A percentile compares a stretch with the other conserved stretches of the same genome.
Conservation (phyloP, 805 yeast genomes). For the Saccharomyces eubayanus region DNA sequence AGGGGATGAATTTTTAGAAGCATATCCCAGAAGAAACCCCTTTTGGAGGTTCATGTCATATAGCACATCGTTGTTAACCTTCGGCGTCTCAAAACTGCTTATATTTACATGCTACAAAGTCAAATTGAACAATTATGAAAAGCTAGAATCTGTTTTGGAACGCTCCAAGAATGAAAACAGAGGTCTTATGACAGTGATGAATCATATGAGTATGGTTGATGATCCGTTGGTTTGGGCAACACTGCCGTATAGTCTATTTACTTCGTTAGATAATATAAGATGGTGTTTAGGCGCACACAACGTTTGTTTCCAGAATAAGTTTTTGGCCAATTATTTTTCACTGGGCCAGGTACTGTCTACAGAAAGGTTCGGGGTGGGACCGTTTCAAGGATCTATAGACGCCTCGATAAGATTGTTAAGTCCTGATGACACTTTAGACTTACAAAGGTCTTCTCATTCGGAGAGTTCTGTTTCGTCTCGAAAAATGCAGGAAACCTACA, state of each 20-base stretch:
- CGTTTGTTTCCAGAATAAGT: conserved; percentile 61
- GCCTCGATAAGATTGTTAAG: conserved; percentile 74
- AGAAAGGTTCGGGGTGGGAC: conserved; percentile 84
- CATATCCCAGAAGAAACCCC: conserved; percentile 50
- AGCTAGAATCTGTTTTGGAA: conserved; percentile 55
- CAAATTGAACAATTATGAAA: conserved; percentile 50
- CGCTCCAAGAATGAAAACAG: conserved; percentile 60
- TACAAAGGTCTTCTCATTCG: conserved; percentile 34
- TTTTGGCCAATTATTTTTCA: conserved; percentile 57
- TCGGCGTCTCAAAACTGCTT: conserved; percentile 54
- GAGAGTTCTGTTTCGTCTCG: conserved; percentile 2
- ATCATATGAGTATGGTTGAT: conserved; percentile 85
- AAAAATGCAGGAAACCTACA: conserved; percentile 26
- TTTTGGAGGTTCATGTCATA: conserved; percentile 66
- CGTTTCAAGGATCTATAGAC: conserved; percentile 84
- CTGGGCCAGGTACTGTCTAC: conserved; percentile 85
- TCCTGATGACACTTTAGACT: conserved; percentile 55
- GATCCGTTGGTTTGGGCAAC: conserved; percentile 89
- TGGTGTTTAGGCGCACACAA: conserved; percentile 96
- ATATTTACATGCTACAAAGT: conserved; percentile 59
- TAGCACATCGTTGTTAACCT: conserved; percentile 58
- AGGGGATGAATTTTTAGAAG: conserved; percentile 62
- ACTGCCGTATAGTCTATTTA: conserved; percentile 61
- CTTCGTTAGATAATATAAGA: conserved; percentile 58
- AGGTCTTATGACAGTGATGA: conserved; percentile 78